These are phyloP conservation scores for Aspergillus heteromorphus DNA, from an alignment of 495 filamentous ascomycete species.

Conservation along the genomic window DNA sequence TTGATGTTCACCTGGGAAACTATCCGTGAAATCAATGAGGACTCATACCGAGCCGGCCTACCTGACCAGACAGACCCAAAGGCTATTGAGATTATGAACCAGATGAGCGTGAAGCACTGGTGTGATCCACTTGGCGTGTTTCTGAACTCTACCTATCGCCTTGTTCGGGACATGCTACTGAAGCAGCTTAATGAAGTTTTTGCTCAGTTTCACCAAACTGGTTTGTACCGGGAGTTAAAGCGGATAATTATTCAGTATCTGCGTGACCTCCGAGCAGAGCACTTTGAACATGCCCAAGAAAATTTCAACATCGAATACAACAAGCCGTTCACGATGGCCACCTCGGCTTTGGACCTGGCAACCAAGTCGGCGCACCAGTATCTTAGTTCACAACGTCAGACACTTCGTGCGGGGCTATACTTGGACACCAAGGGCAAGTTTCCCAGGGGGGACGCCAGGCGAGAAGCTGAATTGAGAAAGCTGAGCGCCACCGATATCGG, in stretches of 20 bases:
- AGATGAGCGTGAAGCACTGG: slow-evolving; percentile 39
- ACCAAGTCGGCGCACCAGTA: slow-evolving; percentile 5
- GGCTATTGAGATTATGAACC: slow-evolving; percentile 35
- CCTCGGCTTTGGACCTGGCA: slow-evolving; percentile 14
- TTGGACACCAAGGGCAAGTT: slow-evolving; percentile 8
- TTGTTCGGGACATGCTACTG: slow-evolving; percentile 28
- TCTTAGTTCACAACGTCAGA: slow-evolving; percentile 9
- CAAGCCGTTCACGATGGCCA: slow-evolving; percentile 35
- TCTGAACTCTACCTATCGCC: slow-evolving; percentile 19
- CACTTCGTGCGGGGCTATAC: slow-evolving; percentile 13
- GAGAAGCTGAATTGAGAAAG: slow-evolving; percentile 19
- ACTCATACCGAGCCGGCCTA: slow-evolving; percentile 32
- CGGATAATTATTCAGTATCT: slow-evolving; percentile 28
- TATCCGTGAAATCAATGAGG: slow-evolving; percentile 31
- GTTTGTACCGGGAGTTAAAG: slow-evolving; percentile 26
- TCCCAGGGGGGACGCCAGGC: slow-evolving; percentile 2
- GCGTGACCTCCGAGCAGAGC: slow-evolving; percentile 14
- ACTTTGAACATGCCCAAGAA: slow-evolving; percentile 15
- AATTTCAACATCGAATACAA: slow-evolving; percentile 26
- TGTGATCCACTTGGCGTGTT: slow-evolving; percentile 24
- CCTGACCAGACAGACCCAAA: slow-evolving; percentile 39
- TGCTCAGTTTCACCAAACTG: slow-evolving; percentile 30
- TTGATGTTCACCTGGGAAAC: slow-evolving; percentile 27
- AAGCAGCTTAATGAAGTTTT: slow-evolving; percentile 30
- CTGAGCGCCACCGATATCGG: slow-evolving; percentile 27